Evolutionary conservation across 495 filamentous ascomycete species (phyloP), one percentile per base, ranked within the genome.

Genomic region (Podospora bellae-mahoneyi): DNA sequence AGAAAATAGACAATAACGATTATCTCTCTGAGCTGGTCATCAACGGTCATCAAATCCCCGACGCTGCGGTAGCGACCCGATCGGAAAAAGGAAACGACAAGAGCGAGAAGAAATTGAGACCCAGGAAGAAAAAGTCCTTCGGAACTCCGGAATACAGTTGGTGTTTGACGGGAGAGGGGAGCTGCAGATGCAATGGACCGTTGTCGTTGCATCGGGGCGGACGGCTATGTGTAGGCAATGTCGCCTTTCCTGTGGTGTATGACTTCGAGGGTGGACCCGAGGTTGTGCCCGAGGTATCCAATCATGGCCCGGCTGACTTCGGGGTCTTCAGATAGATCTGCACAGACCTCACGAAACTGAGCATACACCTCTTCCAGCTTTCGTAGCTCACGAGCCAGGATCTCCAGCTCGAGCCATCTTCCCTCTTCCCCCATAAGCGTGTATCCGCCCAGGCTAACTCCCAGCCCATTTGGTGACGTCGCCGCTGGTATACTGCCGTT

Each of bases 291-390:
- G 53, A 82, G 76, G 62, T 82, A 78, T 6, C 75, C 74, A 68
- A 81, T 79, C 76, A 82, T 75, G 20, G 78, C 77, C 64, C 78
- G 77, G 66, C 75, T 79, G 27, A 80, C 76, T 28, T 78, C 74
- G n/a, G 76, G 71, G 62, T 82, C 76, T 28, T 80, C 78, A n/a
- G 77, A 77, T 5, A 77, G 67, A 59, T 80, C 77, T 55, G 74
- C 73, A 64, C 76, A 82, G 9, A 77, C 74, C 54, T 83, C 79
- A 55, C 78, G 69, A 70, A 82, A 84, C 16, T 75, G 75, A 3
- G 72, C 69, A 55, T 84, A 77, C 5, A 82, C 75, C 15, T 77
- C 77, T 55, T 83, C 77, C 4, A 85, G 74, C 66, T 82, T 84
- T 28, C 73, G 71, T n/a, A 84, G 69, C 59, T 84, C 82, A n/a